phyloP scores from a whole-genome alignment of 331 rosid species.

The Quercus tomentella region DNA sequence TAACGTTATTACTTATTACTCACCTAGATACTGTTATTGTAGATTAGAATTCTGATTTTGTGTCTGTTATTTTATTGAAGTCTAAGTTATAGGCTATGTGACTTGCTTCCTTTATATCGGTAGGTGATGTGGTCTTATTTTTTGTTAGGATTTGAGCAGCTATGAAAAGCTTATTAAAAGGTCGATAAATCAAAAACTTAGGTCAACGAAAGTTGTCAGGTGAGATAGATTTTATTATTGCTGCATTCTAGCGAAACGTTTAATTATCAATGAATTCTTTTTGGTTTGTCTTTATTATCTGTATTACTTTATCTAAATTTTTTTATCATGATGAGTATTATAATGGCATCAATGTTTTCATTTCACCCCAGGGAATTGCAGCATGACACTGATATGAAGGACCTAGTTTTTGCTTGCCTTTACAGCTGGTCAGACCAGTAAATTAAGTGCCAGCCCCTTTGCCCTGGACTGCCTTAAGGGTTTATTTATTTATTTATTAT shows the following conservation, averaged over 20 bases:
- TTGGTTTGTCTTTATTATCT: not conserved
- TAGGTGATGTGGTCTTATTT: not conserved
- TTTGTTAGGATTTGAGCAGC: conserved; percentile 45
- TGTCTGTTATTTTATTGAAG: not conserved
- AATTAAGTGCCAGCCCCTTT: not conserved
- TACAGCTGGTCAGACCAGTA: not conserved
- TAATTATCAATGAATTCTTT: not conserved
- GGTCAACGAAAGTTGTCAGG: conserved; percentile 55
- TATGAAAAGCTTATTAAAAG: conserved; percentile 51
- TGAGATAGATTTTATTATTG: conserved; percentile 15
- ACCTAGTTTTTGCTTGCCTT: not conserved
- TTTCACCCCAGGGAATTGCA: not conserved
- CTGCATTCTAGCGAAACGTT: not conserved
- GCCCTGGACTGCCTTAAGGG: too few relatives aligned
- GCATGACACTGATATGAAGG: not conserved
- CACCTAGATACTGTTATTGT: not conserved
- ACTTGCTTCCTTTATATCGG: conserved; percentile 10
- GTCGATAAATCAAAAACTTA: conserved; percentile 50
- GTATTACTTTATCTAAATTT: not conserved
- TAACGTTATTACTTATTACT: not conserved
- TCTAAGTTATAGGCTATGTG: not conserved
- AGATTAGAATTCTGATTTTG: not conserved
- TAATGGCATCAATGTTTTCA: not conserved
- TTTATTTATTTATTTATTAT: too few relatives aligned
- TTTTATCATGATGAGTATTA: not conserved